A percentile compares a stretch with the other conserved stretches of the same genome.
phyloP scores from a whole-genome alignment of 2,329 filamentous ascomycete species.

The Ophiostoma ips region DNA sequence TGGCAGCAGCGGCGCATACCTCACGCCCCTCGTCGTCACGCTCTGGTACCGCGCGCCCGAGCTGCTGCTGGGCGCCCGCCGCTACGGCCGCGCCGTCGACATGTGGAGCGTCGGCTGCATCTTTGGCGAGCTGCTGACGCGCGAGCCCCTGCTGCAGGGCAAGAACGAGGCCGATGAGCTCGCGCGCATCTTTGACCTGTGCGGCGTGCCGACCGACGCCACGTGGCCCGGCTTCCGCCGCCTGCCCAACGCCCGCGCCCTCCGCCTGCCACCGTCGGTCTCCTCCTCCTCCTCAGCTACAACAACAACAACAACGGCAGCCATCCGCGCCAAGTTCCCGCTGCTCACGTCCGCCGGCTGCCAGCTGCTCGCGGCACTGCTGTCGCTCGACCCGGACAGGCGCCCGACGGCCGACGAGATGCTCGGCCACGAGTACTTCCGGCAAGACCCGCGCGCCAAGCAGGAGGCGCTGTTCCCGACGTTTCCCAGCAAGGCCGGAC shows the following conservation, averaged over 20 bases:
- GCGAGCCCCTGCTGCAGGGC: constrained; percentile 72
- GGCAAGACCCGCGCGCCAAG: constrained; percentile 80
- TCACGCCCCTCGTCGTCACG: constrained; percentile 90
- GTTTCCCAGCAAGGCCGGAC: constrained; percentile 86
- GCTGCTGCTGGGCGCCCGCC: constrained; percentile 64
- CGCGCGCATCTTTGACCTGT: constrained; percentile 75
- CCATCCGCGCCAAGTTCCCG: constrained; percentile 64
- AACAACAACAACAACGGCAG: constrained; percentile 23
- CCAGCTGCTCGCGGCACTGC: constrained; percentile 51
- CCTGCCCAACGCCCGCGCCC: constrained; percentile 69
- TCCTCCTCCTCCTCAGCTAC: constrained; percentile 23
- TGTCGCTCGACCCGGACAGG: constrained; percentile 59
- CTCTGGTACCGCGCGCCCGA: constrained; percentile 94
- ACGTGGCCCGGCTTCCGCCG: constrained; percentile 78
- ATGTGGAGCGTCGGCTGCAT: constrained; percentile 97
- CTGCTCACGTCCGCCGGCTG: constrained; percentile 65
- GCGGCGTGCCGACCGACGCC: constrained; percentile 70
- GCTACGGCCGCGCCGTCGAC: constrained; percentile 67
- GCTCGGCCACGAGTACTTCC: constrained; percentile 71
- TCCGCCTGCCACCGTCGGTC: constrained; percentile 49
- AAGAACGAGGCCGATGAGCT: constrained; percentile 89
- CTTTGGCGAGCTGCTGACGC: constrained; percentile 77
- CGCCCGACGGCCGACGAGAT: constrained; percentile 62
- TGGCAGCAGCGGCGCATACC: constrained; percentile 14
- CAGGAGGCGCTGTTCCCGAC: constrained; percentile 88